Percentiles rank a stretch among this genome's conserved stretches.
phyloP scores from a whole-genome alignment of 2,329 filamentous ascomycete genomes.

The Cercospora janseana region DNA sequence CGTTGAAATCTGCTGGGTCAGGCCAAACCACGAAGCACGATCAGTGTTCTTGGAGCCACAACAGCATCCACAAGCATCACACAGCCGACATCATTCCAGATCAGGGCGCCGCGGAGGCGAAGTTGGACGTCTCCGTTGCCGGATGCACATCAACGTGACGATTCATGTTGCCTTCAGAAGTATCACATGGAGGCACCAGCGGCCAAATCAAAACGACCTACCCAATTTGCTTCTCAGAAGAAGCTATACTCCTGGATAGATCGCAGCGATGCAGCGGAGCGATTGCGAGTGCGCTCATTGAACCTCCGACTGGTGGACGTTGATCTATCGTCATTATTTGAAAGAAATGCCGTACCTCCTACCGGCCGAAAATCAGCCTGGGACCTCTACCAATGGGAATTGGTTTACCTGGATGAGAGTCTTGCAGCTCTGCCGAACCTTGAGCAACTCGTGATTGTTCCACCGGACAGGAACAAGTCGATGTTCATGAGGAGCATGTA shows the following conservation, averaged over 20 bases:
- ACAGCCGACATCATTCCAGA: no score
- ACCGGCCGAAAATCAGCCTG: constrained; percentile 21
- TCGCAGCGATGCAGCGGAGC: constrained; percentile 22
- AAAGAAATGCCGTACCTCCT: constrained; percentile 5
- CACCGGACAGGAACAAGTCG: constrained; percentile 26
- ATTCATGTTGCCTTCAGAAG: no score
- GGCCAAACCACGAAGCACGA: not conserved
- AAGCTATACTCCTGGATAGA: constrained; percentile 33
- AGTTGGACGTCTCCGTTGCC: no score
- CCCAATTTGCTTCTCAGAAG: constrained; percentile 30
- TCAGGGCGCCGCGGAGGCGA: no score
- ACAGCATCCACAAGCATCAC: no score
- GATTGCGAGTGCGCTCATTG: constrained; percentile 28
- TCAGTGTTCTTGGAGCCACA: no score
- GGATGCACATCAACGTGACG: no score
- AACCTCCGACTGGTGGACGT: constrained; percentile 31
- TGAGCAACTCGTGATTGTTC: constrained; percentile 24
- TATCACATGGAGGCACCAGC: constrained; percentile 30
- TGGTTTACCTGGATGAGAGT: constrained; percentile 27
- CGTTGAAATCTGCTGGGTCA: not conserved
- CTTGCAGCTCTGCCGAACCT: constrained; percentile 27
- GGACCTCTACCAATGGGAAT: constrained; percentile 31
- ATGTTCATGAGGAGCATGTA: constrained; percentile 31
- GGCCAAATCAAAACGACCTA: constrained; percentile 26
- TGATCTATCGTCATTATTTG: constrained; percentile 29